phyloP scores from a whole-genome alignment of 2,329 filamentous ascomycete species.

The Fusarium drepaniforme region DNA sequence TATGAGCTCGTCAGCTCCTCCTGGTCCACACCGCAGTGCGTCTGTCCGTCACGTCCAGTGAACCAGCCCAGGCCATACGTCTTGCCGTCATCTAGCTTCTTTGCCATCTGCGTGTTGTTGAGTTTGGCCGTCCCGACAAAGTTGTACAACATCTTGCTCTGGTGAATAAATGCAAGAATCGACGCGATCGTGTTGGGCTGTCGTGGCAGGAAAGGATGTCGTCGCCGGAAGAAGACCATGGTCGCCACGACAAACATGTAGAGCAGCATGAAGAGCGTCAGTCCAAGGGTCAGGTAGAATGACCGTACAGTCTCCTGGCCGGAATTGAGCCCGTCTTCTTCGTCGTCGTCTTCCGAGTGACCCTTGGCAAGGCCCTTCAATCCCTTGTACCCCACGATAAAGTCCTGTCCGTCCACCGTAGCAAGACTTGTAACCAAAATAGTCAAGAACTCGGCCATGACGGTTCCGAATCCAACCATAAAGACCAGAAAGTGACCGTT shows the following conservation, averaged over 20 bases:
- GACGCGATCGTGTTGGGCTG: conserved; percentile 84
- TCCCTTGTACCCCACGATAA: conserved; percentile 54
- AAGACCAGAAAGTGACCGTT: conserved; percentile 76
- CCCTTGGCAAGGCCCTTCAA: conserved; percentile 12
- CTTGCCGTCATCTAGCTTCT: conserved; percentile 68
- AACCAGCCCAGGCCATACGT: conserved; percentile 86
- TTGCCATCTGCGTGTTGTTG: conserved; percentile 71
- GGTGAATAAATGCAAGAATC: conserved; percentile 82
- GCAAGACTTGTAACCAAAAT: conserved; percentile 76
- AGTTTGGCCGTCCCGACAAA: conserved; percentile 79
- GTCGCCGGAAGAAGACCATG: conserved; percentile 71
- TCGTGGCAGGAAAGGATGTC: conserved; percentile 79
- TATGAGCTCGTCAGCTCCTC: conserved; percentile 77
- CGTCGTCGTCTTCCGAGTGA: conserved; percentile 31
- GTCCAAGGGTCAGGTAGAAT: conserved; percentile 74
- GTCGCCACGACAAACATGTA: conserved; percentile 72
- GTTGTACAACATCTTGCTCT: conserved; percentile 82
- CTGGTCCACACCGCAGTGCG: conserved; percentile 83
- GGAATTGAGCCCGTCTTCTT: conserved; percentile 54
- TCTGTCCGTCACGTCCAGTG: conserved; percentile 76
- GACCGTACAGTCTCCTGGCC: conserved; percentile 72
- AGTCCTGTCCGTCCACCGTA: conserved; percentile 72
- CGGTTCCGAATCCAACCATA: conserved; percentile 76
- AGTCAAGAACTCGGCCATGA: conserved; percentile 80
- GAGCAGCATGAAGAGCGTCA: conserved; percentile 73